These are phyloP conservation scores for Peniophora sp. DNA, from an alignment of 1,284 basidiomycete species.

Conservation along the genomic window DNA sequence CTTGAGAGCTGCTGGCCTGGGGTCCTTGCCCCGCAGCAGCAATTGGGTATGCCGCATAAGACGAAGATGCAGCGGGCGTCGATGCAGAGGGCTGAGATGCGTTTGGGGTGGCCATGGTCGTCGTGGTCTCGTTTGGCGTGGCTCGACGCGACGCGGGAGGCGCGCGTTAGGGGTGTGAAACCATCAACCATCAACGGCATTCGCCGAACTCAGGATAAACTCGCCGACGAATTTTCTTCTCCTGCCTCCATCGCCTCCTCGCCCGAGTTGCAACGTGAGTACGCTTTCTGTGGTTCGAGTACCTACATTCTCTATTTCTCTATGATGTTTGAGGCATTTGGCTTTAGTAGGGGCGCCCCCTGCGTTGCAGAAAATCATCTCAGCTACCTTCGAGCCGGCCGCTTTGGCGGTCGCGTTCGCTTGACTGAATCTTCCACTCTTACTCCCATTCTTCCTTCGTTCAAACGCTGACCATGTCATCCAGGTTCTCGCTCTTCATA, in stretches of 20 bases:
- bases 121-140: background rate
- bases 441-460: slow-evolving; percentile 1
- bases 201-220: background rate
- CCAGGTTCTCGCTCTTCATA: background rate
- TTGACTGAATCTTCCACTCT: slow-evolving; percentile 23
- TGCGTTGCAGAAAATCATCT: slow-evolving; percentile 52
- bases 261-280: slow-evolving; percentile 3
- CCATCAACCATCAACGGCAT: background rate
- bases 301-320: slow-evolving; percentile 10
- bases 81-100: slow-evolving; percentile 7
- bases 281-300: slow-evolving; percentile 2
- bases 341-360: slow-evolving; percentile 66
- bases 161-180: background rate
- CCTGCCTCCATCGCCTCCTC: background rate
- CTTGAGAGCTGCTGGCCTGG: background rate
- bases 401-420: slow-evolving; percentile 32
- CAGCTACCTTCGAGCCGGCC: slow-evolving; percentile 52
- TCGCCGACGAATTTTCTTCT: background rate
- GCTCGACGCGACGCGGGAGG: background rate
- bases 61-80: slow-evolving; percentile 4
- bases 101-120: slow-evolving; percentile 6
- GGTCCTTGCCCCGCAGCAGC: slow-evolving; percentile 13
- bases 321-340: slow-evolving; percentile 91
- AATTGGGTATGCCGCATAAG: slow-evolving; percentile 11
- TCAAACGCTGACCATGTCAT: background rate